Evolutionary conservation across 768 basidiomycete species (phyloP).

Genomic region (Lentinula raphanica): DNA sequence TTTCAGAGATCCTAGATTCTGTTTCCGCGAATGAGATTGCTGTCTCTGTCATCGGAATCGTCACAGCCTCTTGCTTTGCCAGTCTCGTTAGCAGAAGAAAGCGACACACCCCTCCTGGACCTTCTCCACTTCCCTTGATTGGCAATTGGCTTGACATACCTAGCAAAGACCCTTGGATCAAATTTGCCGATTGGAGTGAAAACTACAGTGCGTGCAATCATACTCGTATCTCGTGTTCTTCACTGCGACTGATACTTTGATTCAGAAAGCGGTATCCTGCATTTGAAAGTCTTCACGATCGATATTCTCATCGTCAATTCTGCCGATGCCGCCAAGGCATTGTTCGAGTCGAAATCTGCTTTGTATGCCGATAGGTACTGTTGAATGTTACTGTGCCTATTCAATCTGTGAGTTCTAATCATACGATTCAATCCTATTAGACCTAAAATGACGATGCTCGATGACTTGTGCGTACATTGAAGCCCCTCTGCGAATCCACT

Average conservation of each 20-base stretch:
- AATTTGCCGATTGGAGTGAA: constrained; percentile 30
- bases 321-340: constrained; percentile 11
- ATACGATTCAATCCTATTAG: neutral
- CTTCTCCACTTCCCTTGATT: constrained; percentile 30
- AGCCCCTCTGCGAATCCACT: too few relatives aligned
- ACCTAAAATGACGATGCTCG: constrained; percentile 17
- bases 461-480: constrained; percentile 12
- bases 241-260: neutral
- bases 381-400: neutral
- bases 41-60: neutral
- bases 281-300: constrained; percentile 15
- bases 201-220: constrained; percentile 22
- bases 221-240: neutral
- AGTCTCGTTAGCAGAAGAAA: neutral
- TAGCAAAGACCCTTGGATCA: constrained; percentile 29
- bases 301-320: constrained; percentile 16
- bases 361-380: constrained; percentile 17
- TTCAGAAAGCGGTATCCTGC: constrained; percentile 15
- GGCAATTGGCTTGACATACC: constrained; percentile 37
- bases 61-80: neutral
- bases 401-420: neutral
- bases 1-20: neutral
- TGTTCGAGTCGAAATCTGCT: constrained; percentile 14
- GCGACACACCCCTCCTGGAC: constrained; percentile 28
- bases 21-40: neutral